Base-by-base conservation (phyloP, 2,329 filamentous ascomycete species). In the Colletotrichum sp. region DNA sequence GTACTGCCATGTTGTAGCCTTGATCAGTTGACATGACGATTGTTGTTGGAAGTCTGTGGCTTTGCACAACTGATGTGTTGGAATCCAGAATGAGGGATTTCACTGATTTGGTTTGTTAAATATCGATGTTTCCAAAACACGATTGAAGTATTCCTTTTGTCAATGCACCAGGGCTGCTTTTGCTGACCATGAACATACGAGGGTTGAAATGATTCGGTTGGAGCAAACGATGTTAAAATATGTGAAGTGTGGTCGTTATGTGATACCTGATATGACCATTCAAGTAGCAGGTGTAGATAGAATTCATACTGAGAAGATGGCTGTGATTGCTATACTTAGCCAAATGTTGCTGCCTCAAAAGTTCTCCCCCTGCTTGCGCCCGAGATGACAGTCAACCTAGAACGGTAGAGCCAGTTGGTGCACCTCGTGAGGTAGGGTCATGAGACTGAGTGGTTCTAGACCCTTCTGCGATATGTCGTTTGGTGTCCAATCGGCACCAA, bases 61-160 rank as follows among this genome's bases (percentile, higher is more conserved):
- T 12, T 7, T 49, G 44, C 10, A 10, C 5, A 13, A 52, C 44
- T 21, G n/a, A 21, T 21, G n/a, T 21, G 10, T 3, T 21, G 18
- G 2, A 21, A 12, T 52, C n/a, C 18, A 8, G 3, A 13, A 8
- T 52, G 10, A 21, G n/a, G n/a, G 1, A 21, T 21, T 21, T 8
- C 6, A 0, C n/a, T 8, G 10, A 52, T 3, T 1, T 52, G 0
- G 0, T 13, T 13, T 52, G 44, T 13, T 13, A 6, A 52, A 8
- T 21, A 52, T 52, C 9, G 39, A 49, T 49, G 18, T 49, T 49
- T n/a, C 6, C 7, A 49, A 21, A 21, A 2, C 6, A 52, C 10
- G 12, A 13, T 49, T 49, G 44, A 8, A 21, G 10, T n/a, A 6
- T 49, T 21, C 4, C 10, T n/a, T 49, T 12, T 21, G n/a, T 6